A percentile compares a stretch with the other conserved stretches of the same genome.
These are phyloP conservation scores for Spathaspora jeffriesii DNA, from an alignment of 1,139 yeast genomes.

Conservation along the genomic window DNA sequence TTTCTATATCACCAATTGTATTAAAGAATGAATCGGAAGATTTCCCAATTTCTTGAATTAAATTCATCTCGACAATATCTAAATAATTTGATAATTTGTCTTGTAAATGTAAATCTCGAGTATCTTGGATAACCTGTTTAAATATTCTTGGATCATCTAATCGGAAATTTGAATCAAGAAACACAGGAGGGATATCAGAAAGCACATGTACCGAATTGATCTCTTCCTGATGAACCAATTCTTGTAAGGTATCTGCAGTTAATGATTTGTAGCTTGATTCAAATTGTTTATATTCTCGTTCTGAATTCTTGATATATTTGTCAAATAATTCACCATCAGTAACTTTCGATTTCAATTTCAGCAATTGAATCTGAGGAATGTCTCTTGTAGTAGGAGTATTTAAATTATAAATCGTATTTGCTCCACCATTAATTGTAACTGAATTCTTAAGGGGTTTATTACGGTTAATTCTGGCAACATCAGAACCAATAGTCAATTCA, in stretches of 20 bases:
- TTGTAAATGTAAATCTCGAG: slow-evolving; percentile 57
- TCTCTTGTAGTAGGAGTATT: slow-evolving; percentile 77
- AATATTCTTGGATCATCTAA: slow-evolving; percentile 89
- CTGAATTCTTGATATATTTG: slow-evolving; percentile 44
- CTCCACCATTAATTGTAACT: slow-evolving; percentile 44
- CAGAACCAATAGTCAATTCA: slow-evolving; percentile 67
- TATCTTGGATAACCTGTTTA: slow-evolving; percentile 61
- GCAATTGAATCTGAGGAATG: slow-evolving; percentile 80
- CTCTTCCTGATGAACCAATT: slow-evolving; percentile 23
- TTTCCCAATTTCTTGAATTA: slow-evolving; percentile 80
- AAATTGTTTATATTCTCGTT: slow-evolving; percentile 56
- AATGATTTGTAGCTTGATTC: slow-evolving; percentile 49
- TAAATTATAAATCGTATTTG: slow-evolving; percentile 43
- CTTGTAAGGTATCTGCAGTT: slow-evolving; percentile 50
- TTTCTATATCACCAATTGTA: slow-evolving; percentile 76
- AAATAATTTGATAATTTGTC: slow-evolving; percentile 81
- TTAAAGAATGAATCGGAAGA: slow-evolving; percentile 84
- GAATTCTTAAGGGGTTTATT: slow-evolving; percentile 31
- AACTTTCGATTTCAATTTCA: slow-evolving; percentile 54
- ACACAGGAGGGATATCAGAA: slow-evolving; percentile 79
- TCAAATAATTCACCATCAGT: slow-evolving; percentile 46
- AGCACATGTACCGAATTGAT: slow-evolving; percentile 21
- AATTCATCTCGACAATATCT: slow-evolving; percentile 80
- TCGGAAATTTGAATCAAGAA: slow-evolving; percentile 66
- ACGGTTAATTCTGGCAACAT: slow-evolving; percentile 39